Percentiles rank a stretch among this genome's conserved stretches.
phyloP scores from a whole-genome alignment of 2,329 filamentous ascomycete species.

The Helotiales sp. region DNA sequence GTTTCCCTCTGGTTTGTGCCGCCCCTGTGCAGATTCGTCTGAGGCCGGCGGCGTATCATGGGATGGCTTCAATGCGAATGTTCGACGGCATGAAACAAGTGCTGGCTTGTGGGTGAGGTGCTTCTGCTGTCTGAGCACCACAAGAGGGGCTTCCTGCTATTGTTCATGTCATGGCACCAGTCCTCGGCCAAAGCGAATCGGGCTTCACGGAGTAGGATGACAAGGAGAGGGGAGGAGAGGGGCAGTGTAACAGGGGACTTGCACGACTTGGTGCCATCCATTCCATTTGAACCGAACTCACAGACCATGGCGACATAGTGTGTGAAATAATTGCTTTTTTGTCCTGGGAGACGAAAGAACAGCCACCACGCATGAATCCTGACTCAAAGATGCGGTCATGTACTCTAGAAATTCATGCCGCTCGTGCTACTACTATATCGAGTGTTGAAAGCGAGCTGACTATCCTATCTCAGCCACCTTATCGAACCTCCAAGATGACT shows the following conservation, averaged over 20 bases:
- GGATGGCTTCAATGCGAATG: slow-evolving; percentile 29
- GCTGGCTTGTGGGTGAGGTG: background rate
- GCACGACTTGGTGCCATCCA: background rate
- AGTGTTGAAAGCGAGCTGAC: background rate
- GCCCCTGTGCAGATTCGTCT: slow-evolving; percentile 30
- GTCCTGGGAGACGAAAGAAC: background rate
- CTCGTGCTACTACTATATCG: background rate
- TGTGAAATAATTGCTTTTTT: background rate
- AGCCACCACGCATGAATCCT: slow-evolving; percentile 5
- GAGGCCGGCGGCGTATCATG: slow-evolving; percentile 26
- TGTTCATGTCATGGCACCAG: background rate
- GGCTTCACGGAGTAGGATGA: too few relatives aligned
- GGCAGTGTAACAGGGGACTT: background rate
- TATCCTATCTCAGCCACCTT: background rate
- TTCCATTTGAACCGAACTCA: slow-evolving; percentile 16
- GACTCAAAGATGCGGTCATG: slow-evolving; percentile 21
- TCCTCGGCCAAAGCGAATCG: slow-evolving; percentile 3
- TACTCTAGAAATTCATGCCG: slow-evolving; percentile 9
- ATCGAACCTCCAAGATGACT: background rate
- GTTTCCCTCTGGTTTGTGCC: slow-evolving; percentile 22
- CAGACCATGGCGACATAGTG: slow-evolving; percentile 1
- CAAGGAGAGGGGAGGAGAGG: slow-evolving; percentile 1
- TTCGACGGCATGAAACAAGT: slow-evolving; percentile 31
- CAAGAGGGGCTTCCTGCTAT: background rate
- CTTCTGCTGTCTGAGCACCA: slow-evolving; percentile 29